Evolutionary conservation across 257 asterid species (phyloP).

Genomic region (Coffea eugenioides): DNA sequence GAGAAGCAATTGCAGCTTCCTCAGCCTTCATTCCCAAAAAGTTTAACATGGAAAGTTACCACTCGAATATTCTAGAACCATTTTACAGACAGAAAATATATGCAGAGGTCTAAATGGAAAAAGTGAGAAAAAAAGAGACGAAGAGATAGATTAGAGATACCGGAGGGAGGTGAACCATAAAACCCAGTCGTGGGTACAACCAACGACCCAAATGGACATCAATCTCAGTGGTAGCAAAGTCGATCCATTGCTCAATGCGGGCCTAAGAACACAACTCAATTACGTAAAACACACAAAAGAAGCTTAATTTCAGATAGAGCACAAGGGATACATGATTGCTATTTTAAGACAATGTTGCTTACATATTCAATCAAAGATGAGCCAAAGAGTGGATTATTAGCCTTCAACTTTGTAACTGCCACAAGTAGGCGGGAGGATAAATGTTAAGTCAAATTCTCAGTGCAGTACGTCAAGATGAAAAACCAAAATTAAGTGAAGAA

Average conservation of each 20-base stretch:
- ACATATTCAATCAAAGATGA: slow-evolving; percentile 73
- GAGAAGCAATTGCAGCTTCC: slow-evolving; percentile 56
- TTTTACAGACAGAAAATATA: background rate
- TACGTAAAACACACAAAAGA: background rate
- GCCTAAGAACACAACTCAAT: slow-evolving; percentile 33
- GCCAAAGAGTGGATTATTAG: slow-evolving; percentile 56
- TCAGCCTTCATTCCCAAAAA: slow-evolving; percentile 48
- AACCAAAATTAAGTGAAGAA: background rate
- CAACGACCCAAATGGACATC: slow-evolving; percentile 47
- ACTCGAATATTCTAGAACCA: background rate
- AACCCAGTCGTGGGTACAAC: slow-evolving; percentile 72
- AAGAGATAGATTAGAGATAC: slow-evolving; percentile 30
- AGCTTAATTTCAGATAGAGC: background rate
- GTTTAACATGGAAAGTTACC: background rate
- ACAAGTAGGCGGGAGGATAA: slow-evolving; percentile 1
- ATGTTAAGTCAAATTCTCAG: slow-evolving; percentile 2
- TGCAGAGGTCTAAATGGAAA: background rate
- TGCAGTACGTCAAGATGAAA: background rate
- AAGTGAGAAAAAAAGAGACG: background rate
- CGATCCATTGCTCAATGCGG: slow-evolving; percentile 81
- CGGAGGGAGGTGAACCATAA: slow-evolving; percentile 38
- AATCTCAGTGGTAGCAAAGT: slow-evolving; percentile 64
- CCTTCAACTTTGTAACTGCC: slow-evolving; percentile 57
- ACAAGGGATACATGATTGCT: background rate
- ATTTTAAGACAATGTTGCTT: slow-evolving; percentile 17